A percentile compares a stretch with the other conserved stretches of the same genome.
Conservation (phyloP, 2,329 filamentous ascomycete species). For the Purpureocillium lavendulum region DNA sequence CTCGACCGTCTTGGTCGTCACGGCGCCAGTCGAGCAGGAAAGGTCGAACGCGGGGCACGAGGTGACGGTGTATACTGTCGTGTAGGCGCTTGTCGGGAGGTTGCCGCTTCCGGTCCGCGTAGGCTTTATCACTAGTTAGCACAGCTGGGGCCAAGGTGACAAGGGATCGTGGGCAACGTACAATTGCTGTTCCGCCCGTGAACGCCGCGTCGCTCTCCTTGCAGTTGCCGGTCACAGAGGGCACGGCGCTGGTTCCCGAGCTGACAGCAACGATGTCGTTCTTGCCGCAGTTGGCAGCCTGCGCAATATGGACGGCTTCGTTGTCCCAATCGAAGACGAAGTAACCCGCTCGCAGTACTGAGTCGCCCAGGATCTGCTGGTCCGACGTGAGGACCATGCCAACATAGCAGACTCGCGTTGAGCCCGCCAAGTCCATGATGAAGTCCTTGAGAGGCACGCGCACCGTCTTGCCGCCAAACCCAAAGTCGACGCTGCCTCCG, state of each 20-base stretch:
- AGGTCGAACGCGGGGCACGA: conserved; percentile 14
- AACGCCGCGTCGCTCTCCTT: conserved; percentile 17
- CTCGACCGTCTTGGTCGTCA: conserved; percentile 13
- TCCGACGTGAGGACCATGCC: conserved; percentile 30
- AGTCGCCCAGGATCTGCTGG: conserved; percentile 35
- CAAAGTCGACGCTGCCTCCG: conserved; percentile 37
- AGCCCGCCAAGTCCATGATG: conserved; percentile 31
- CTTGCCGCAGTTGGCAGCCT: conserved; percentile 30
- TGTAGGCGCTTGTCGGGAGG: conserved; percentile 10
- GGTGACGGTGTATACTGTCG: conserved; percentile 16
- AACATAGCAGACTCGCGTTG: conserved; percentile 29
- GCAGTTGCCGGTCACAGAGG: conserved; percentile 25
- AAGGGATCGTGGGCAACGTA: conserved; percentile 1
- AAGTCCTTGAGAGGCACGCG: conserved; percentile 39
- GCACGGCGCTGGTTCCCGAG: conserved; percentile 22
- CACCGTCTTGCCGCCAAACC: conserved; percentile 32
- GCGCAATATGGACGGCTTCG: conserved; percentile 28
- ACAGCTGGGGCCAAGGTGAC: background rate
- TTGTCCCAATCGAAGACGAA: conserved; percentile 40
- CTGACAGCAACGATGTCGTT: conserved; percentile 28
- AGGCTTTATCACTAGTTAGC: conserved; percentile 3
- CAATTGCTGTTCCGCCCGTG: conserved; percentile 2
- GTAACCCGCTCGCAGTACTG: conserved; percentile 33
- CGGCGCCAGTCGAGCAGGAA: conserved; percentile 11
- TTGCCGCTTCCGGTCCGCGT: conserved; percentile 1